Conservation (phyloP, 768 basidiomycete species). For the Dioszegia crocea region DNA sequence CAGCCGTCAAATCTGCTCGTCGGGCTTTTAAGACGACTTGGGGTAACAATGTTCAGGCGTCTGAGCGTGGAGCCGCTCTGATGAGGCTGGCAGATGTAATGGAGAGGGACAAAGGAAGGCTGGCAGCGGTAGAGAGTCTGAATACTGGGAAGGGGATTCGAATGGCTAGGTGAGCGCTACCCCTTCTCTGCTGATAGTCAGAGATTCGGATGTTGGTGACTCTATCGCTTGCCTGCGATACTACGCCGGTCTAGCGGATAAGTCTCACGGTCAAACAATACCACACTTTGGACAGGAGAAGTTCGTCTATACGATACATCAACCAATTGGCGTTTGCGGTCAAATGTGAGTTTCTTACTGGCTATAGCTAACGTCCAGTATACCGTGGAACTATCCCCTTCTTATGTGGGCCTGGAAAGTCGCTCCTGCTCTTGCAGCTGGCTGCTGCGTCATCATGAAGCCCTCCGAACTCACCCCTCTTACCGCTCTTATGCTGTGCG, state of each 20-base stretch:
- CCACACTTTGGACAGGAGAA: conserved; percentile 59
- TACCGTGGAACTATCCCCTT: conserved; percentile 64
- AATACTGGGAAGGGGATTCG: conserved; percentile 60
- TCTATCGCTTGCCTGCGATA: conserved; percentile 61
- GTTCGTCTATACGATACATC: conserved; percentile 65
- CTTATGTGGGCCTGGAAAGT: conserved; percentile 71
- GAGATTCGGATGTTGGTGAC: conserved; percentile 55
- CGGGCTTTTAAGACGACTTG: conserved; percentile 52
- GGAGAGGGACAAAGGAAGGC: conserved; percentile 60
- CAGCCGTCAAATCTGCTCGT: conserved; percentile 58
- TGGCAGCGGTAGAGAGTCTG: conserved; percentile 68
- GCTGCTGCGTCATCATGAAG: conserved; percentile 74
- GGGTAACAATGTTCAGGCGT: conserved; percentile 46
- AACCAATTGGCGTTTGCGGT: conserved; percentile 56
- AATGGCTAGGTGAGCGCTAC: conserved; percentile 21
- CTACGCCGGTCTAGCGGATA: conserved; percentile 89
- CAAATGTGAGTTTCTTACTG: conserved; percentile 38
- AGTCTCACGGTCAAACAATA: conserved; percentile 67
- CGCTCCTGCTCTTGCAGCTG: conserved; percentile 70
- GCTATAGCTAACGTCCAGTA: conserved; percentile 53
- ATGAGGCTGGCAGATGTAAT: conserved; percentile 64
- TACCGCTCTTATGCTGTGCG: conserved; percentile 56
- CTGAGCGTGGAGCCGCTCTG: conserved; percentile 58
- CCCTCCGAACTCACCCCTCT: conserved; percentile 75
- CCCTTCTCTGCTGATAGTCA: conserved; percentile 50